These are phyloP conservation scores for Triangularia setosa DNA, from an alignment of 2,329 filamentous ascomycete species.

Conservation along the genomic window DNA sequence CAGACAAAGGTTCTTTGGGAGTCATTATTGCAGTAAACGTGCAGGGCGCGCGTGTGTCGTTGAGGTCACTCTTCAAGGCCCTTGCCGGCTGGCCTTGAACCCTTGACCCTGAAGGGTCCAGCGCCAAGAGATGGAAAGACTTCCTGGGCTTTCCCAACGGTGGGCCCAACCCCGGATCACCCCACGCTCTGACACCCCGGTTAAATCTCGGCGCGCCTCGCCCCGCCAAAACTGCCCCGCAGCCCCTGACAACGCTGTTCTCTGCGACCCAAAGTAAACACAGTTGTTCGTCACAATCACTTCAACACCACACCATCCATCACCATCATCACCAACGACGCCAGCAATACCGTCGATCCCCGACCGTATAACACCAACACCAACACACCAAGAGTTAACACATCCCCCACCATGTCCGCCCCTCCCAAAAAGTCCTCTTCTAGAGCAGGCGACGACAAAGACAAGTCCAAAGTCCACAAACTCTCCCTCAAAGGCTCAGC, in stretches of 20 bases:
- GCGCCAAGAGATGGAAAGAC: background rate
- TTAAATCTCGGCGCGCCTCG: background rate
- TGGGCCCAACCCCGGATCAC: background rate
- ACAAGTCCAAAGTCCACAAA: constrained; percentile 91
- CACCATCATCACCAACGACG: background rate
- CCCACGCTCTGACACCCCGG: background rate
- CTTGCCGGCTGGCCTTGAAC: background rate
- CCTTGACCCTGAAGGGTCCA: background rate
- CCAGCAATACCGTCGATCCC: background rate
- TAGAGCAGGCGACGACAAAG: constrained; percentile 44
- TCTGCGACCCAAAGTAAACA: constrained; percentile 9
- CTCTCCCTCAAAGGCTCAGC: constrained; percentile 79
- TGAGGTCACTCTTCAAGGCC: background rate
- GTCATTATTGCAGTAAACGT: background rate
- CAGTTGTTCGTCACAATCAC: background rate
- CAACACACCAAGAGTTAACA: constrained; percentile 9
- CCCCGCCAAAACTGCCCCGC: constrained; percentile 1
- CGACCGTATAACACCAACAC: background rate
- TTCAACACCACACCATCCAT: background rate
- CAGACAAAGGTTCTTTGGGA: background rate
- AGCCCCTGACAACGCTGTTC: constrained; percentile 9
- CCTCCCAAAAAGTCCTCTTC: background rate
- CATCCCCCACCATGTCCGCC: constrained; percentile 1
- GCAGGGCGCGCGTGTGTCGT: background rate
- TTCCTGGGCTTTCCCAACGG: background rate